phyloP scores from a whole-genome alignment of 208 protist species.

The Trypanosoma mega region DNA sequence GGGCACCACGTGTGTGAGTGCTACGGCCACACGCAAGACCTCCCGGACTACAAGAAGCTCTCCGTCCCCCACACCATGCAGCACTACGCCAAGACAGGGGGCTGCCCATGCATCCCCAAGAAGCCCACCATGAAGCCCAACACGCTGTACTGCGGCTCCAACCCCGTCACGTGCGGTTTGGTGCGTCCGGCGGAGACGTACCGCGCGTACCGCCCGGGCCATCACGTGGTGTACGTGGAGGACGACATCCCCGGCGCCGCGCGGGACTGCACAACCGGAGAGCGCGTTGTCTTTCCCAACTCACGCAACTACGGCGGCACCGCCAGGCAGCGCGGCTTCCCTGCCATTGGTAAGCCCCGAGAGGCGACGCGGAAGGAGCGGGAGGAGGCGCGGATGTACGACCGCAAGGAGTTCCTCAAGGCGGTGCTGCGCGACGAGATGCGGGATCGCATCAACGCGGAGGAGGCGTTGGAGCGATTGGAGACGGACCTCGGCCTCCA shows the following conservation, averaged over 20 bases:
- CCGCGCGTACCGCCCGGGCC: constrained; percentile 33
- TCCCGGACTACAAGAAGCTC: constrained; percentile 69
- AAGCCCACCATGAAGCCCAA: constrained; percentile 9
- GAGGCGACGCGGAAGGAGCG: constrained; percentile 21
- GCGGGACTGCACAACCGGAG: constrained; percentile 33
- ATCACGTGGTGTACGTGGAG: constrained; percentile 12
- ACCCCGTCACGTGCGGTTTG: constrained; percentile 3
- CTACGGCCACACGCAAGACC: constrained; percentile 48
- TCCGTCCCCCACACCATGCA: constrained; percentile 61
- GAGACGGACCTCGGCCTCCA: constrained; percentile 54
- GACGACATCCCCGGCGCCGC: constrained; percentile 1
- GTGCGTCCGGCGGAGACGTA: constrained; percentile 32
- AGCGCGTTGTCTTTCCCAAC: constrained; percentile 57
- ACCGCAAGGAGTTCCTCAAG: constrained; percentile 77
- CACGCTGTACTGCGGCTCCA: constrained; percentile 16
- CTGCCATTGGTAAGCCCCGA: constrained; percentile 29
- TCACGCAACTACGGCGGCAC: constrained; percentile 71
- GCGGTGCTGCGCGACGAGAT: constrained; percentile 74
- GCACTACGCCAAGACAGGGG: constrained; percentile 45
- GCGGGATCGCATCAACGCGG: constrained; percentile 49
- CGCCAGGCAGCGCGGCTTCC: constrained; percentile 39
- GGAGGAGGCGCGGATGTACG: constrained; percentile 43
- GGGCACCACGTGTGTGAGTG: constrained; percentile 61
- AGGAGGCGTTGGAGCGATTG: constrained; percentile 43
- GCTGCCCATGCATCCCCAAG: constrained; percentile 53